These are phyloP conservation scores for Fusarium setosum DNA, from an alignment of 2,329 filamentous ascomycete genomes.

Conservation along the genomic window DNA sequence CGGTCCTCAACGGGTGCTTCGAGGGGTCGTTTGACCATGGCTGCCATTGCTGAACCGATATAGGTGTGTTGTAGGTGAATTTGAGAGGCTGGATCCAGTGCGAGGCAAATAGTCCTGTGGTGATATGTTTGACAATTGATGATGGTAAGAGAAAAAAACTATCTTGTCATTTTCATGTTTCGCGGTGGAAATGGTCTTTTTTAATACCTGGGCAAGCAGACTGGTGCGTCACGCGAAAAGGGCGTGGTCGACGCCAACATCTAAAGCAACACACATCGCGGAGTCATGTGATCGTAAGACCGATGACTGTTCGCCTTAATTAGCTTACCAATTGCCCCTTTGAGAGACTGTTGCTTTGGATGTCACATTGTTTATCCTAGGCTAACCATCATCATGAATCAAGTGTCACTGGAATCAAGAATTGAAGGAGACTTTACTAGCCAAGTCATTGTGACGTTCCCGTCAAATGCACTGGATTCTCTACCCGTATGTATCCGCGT, in stretches of 20 bases:
- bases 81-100: neutral
- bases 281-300: slow-evolving; percentile 40
- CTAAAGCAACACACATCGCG: slow-evolving; percentile 45
- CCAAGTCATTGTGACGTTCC: too few relatives aligned
- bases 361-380: neutral
- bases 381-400: too few relatives aligned
- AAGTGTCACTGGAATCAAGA: too few relatives aligned
- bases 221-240: slow-evolving; percentile 30
- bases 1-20: slow-evolving; percentile 27
- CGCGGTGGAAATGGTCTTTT: neutral
- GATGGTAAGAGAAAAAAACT: neutral
- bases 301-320: neutral
- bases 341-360: neutral
- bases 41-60: slow-evolving; percentile 17
- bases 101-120: too few relatives aligned
- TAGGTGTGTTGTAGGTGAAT: neutral
- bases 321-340: too few relatives aligned
- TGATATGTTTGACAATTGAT: too few relatives aligned
- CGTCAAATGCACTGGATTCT: too few relatives aligned
- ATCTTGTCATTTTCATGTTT: neutral
- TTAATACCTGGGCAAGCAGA: slow-evolving; percentile 4
- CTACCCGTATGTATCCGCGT: too few relatives aligned
- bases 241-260: slow-evolving; percentile 38
- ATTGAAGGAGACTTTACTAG: too few relatives aligned
- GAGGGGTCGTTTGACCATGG: slow-evolving; percentile 27